These are phyloP conservation scores for Liquidambar formosana DNA, from an alignment of 164 flowering plant species.

Conservation along the genomic window DNA sequence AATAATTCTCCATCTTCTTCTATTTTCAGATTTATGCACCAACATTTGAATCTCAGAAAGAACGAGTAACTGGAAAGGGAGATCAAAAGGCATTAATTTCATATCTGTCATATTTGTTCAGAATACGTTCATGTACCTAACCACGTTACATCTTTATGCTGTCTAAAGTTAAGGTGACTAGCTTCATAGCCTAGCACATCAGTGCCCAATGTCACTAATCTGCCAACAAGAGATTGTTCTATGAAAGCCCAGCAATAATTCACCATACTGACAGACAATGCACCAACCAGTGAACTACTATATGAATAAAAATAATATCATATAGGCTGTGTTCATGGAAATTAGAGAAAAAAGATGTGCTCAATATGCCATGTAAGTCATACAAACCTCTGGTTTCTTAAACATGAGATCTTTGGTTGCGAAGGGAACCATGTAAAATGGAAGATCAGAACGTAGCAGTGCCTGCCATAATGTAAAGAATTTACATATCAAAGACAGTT, in stretches of 20 bases:
- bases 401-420: conserved; percentile 58
- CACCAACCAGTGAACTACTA: not conserved
- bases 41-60: no score
- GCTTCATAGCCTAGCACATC: no score
- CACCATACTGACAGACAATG: not conserved
- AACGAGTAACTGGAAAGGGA: no score
- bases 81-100: no score
- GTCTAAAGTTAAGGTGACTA: no score
- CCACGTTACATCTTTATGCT: no score
- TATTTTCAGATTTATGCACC: no score
- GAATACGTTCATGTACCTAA: no score
- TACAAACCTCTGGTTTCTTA: conserved; percentile 76
- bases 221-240: no score
- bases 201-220: no score
- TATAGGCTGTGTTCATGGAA: not conserved
- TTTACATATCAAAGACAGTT: not conserved
- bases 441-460: conserved; percentile 81
- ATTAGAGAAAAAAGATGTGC: not conserved
- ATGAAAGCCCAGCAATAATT: not conserved
- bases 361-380: not conserved
- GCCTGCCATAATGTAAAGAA: conserved; percentile 45
- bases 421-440: conserved; percentile 90
- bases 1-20: no score
- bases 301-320: not conserved
- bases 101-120: no score